Evolutionary conservation across 805 yeast genomes (phyloP).

Genomic region (Saccharomycopsis selenospora): DNA sequence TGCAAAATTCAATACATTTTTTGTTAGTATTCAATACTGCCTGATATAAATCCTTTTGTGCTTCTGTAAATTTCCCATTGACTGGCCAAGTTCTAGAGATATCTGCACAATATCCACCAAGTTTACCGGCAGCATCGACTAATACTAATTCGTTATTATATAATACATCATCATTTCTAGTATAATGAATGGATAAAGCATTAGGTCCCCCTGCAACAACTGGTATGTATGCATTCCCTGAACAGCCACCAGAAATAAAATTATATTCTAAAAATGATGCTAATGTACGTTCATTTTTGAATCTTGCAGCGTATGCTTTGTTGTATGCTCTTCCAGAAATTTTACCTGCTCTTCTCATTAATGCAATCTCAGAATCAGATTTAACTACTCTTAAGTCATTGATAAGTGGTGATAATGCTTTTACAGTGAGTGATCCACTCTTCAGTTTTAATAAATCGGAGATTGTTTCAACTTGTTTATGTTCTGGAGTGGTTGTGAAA

Average conservation of each 20-base stretch:
- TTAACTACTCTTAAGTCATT: slow-evolving; percentile 59
- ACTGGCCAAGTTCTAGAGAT: slow-evolving; percentile 97
- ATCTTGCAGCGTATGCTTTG: slow-evolving; percentile 62
- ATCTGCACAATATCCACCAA: slow-evolving; percentile 94
- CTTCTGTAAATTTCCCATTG: slow-evolving; percentile 58
- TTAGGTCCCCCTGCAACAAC: slow-evolving; percentile 94
- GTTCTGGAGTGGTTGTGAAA: not conserved
- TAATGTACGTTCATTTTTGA: slow-evolving; percentile 68
- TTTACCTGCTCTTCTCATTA: slow-evolving; percentile 77
- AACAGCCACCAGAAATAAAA: slow-evolving; percentile 84
- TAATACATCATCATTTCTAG: slow-evolving; percentile 80
- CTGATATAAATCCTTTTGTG: slow-evolving; percentile 82
- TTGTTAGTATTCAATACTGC: slow-evolving; percentile 82
- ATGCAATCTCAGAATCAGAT: slow-evolving; percentile 64
- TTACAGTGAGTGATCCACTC: slow-evolving; percentile 31
- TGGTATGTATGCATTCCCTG: slow-evolving; percentile 83
- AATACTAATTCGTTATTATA: slow-evolving; percentile 74
- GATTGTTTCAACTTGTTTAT: slow-evolving; percentile 26
- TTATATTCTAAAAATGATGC: slow-evolving; percentile 76
- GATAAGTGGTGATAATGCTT: slow-evolving; percentile 37
- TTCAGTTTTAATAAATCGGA: slow-evolving; percentile 25
- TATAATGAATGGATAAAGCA: slow-evolving; percentile 88
- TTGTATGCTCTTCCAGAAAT: slow-evolving; percentile 81
- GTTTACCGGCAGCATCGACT: slow-evolving; percentile 90
- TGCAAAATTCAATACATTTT: slow-evolving; percentile 65